Conservation (phyloP, 768 basidiomycete genomes). For the Trametes maxima region DNA sequence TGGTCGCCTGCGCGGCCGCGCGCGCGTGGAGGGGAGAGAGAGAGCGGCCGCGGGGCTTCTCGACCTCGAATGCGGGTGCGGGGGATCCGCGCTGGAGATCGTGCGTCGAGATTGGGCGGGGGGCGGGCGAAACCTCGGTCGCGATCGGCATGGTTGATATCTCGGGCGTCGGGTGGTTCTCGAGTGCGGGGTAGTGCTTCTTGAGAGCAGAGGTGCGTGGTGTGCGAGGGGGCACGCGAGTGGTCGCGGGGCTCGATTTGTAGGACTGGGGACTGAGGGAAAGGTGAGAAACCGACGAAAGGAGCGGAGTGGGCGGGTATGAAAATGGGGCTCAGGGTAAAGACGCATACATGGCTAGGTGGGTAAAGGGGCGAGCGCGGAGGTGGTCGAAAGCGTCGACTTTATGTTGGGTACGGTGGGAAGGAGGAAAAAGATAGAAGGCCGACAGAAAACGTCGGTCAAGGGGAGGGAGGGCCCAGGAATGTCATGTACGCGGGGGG, state of each 20-base stretch:
- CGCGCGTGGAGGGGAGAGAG: constrained; percentile 8
- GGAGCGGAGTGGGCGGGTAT: neutral
- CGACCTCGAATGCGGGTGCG: constrained; percentile 20
- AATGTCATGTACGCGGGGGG: neutral
- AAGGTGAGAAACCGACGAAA: constrained; percentile 3
- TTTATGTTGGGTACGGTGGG: no score
- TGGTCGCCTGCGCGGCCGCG: neutral
- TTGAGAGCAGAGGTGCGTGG: neutral
- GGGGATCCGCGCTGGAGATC: constrained; percentile 21
- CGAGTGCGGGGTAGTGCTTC: constrained; percentile 3
- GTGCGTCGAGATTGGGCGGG: constrained; percentile 2
- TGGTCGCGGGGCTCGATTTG: neutral
- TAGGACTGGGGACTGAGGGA: neutral
- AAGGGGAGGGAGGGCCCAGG: neutral
- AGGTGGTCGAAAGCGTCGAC: no score
- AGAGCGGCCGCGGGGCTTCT: constrained; percentile 18
- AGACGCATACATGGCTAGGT: no score
- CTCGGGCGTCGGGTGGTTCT: neutral
- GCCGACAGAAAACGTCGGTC: no score
- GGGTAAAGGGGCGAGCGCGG: no score
- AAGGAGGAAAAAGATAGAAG: no score
- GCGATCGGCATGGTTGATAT: constrained; percentile 18
- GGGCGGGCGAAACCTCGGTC: constrained; percentile 18
- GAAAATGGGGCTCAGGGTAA: neutral
- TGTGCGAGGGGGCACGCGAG: neutral